A percentile compares a stretch with the other conserved stretches of the same genome.
phyloP scores from a whole-genome alignment of 495 filamentous ascomycete species.

The Ramalina peruviana region DNA sequence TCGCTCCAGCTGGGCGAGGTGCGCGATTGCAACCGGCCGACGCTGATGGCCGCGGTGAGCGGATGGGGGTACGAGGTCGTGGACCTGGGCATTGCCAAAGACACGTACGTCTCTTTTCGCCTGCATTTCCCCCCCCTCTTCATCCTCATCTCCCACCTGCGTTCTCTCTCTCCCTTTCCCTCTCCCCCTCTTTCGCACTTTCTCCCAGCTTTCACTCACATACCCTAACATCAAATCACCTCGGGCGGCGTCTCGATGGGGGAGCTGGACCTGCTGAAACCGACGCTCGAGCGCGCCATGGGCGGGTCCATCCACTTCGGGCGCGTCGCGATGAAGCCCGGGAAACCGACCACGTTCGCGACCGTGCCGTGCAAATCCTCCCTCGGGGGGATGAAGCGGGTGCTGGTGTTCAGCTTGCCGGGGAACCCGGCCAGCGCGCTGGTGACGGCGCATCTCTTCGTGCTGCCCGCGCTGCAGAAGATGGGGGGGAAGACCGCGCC shows the following conservation, averaged over 20 bases:
- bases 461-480: conserved; percentile 73
- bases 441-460: conserved; percentile 88
- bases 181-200: neutral
- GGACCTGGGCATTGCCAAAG: conserved; percentile 77
- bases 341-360: conserved; percentile 94
- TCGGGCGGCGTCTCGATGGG: conserved; percentile 97
- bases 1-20: conserved; percentile 67
- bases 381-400: conserved; percentile 25
- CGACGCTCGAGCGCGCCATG: conserved; percentile 80
- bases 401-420: conserved; percentile 79
- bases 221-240: conserved; percentile 37
- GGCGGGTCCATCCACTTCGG: conserved; percentile 95
- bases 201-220: too few species aligned
- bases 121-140: neutral
- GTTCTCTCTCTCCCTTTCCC: neutral
- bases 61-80: conserved; percentile 68
- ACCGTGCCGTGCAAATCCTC: conserved; percentile 52
- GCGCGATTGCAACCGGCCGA: conserved; percentile 81
- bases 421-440: conserved; percentile 90
- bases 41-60: conserved; percentile 59
- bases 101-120: conserved; percentile 34
- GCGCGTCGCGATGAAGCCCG: conserved; percentile 92
- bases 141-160: neutral
- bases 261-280: conserved; percentile 92
- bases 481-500: conserved; percentile 31